Conservation (phyloP, 148 eudicot species). For the Mesembryanthemum crystallinum region DNA sequence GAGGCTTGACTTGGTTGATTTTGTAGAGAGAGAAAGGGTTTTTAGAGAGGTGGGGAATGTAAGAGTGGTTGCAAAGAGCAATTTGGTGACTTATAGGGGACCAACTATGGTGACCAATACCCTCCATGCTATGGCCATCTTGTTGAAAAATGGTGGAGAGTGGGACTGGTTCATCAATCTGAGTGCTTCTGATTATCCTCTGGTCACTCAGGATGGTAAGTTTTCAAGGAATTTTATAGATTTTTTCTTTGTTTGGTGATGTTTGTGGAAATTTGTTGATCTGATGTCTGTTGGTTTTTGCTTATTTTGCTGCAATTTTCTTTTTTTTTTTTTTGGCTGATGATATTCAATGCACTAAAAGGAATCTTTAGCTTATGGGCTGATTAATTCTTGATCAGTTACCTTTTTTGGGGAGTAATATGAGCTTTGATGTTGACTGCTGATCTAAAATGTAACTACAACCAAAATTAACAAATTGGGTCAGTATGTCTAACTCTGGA, state of each 20-base stretch:
- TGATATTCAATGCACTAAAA: background rate
- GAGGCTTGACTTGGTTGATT: conserved; percentile 50
- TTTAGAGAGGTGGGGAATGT: conserved; percentile 67
- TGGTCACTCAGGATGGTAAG: conserved; percentile 79
- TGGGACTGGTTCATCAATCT: conserved; percentile 83
- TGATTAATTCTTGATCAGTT: conserved; percentile 4
- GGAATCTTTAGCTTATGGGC: background rate
- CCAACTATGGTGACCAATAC: conserved; percentile 79
- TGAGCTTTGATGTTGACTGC: background rate
- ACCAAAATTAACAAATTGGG: background rate
- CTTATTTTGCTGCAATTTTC: background rate
- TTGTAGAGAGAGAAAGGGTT: conserved; percentile 45
- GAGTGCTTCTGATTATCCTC: conserved; percentile 86
- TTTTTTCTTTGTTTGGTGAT: background rate
- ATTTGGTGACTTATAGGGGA: conserved; percentile 79
- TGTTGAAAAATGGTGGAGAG: conserved; percentile 49
- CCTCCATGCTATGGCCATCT: conserved; percentile 73
- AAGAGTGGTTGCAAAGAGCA: conserved; percentile 52
- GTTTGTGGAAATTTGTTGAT: background rate
- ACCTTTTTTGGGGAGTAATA: no score
- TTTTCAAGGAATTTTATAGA: background rate
- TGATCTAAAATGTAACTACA: background rate
- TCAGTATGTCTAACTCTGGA: background rate
- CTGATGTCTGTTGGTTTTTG: background rate
- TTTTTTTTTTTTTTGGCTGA: background rate